Conservation (phyloP, 495 filamentous ascomycete genomes). For the Rhizodiscina lignyota region DNA sequence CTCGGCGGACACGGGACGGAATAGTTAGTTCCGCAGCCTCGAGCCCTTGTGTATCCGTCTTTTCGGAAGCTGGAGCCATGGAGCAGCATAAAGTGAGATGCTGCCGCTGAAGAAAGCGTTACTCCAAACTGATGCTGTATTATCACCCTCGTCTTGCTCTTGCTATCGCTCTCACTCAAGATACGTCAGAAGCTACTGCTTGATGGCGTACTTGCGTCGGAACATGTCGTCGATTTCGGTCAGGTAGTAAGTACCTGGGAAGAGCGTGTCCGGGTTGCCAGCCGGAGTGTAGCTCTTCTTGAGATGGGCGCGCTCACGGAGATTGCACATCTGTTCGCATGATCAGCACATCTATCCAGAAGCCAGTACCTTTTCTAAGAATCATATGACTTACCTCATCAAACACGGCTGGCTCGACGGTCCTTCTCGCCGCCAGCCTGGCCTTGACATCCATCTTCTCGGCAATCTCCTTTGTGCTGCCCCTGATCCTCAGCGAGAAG, state of each 20-base stretch:
- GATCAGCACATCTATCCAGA: conserved; percentile 10
- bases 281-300: conserved; percentile 74
- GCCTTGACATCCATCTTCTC: conserved; percentile 68
- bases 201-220: conserved; percentile 72
- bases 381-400: conserved; percentile 46
- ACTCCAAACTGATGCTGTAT: too few species aligned
- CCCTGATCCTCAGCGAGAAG: conserved; percentile 73
- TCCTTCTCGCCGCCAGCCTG: conserved; percentile 51
- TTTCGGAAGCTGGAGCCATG: too few species aligned
- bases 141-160: too few species aligned
- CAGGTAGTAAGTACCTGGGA: conserved; percentile 74
- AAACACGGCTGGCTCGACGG: conserved; percentile 68
- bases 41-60: too few species aligned
- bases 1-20: too few species aligned
- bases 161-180: too few species aligned
- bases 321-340: conserved; percentile 58
- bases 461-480: conserved; percentile 56
- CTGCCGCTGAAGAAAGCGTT: too few species aligned
- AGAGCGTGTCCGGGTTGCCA: conserved; percentile 63
- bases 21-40: too few species aligned
- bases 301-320: conserved; percentile 87
- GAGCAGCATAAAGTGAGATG: too few species aligned
- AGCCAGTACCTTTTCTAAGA: conserved; percentile 8
- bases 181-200: conserved; percentile 61
- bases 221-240: conserved; percentile 88